phyloP scores from a whole-genome alignment of 495 filamentous ascomycete species.

The Clohesyomyces aquaticus region DNA sequence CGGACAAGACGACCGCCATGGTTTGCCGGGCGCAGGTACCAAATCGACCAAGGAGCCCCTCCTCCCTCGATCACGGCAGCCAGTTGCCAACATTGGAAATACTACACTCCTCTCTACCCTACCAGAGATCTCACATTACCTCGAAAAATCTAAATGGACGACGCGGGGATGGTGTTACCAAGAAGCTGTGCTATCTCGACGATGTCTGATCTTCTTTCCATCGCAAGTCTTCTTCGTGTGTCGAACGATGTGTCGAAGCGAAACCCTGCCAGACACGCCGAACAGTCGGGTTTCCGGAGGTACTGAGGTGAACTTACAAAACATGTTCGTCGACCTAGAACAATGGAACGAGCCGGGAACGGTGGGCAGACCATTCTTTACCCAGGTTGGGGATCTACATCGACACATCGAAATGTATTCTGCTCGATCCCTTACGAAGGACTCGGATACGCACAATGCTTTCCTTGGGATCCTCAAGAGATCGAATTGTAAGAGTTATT shows the following conservation, averaged over 20 bases:
- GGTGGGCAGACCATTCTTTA: not conserved
- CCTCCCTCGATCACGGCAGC: slow-evolving; percentile 3
- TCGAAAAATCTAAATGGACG: slow-evolving; percentile 7
- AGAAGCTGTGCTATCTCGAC: slow-evolving; percentile 7
- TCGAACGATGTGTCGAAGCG: slow-evolving; percentile 7
- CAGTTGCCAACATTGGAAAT: slow-evolving; percentile 3
- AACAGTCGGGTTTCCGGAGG: not conserved
- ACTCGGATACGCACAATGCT: not conserved
- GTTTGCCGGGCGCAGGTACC: slow-evolving; percentile 19
- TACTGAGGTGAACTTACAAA: not conserved
- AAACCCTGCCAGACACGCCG: not conserved
- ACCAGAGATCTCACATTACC: not conserved
- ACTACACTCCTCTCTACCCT: not conserved
- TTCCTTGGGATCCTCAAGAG: not conserved
- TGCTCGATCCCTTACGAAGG: not conserved
- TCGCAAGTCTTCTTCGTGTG: slow-evolving; percentile 10
- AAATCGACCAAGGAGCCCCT: not conserved
- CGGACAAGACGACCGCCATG: slow-evolving; percentile 10
- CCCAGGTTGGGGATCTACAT: not conserved
- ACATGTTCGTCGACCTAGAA: not conserved
- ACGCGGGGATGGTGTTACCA: slow-evolving; percentile 25
- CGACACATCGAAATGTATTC: not conserved
- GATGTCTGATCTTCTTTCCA: slow-evolving; percentile 11
- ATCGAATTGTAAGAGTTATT: not conserved
- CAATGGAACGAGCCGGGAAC: not conserved